Percentiles rank a stretch among this genome's conserved stretches.
Evolutionary conservation across 2,329 filamentous ascomycete genomes (phyloP).

Genomic region (Paraphaeosphaeria minitans): DNA sequence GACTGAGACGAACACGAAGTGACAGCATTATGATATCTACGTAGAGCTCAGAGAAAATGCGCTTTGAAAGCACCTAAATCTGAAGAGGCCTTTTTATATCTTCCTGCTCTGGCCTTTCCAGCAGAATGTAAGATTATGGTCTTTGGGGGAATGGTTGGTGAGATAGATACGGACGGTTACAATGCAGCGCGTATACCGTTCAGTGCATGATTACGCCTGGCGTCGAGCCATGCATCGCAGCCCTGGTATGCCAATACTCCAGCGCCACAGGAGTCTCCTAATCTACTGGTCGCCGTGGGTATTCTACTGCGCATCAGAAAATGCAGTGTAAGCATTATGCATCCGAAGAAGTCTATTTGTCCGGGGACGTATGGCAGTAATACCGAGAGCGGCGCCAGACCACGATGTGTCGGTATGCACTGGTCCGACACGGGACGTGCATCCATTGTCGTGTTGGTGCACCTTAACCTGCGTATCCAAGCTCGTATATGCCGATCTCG

Average conservation of each 20-base stretch:
- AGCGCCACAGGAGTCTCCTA: not conserved
- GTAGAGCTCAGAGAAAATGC: too few species aligned
- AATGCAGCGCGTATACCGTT: not conserved
- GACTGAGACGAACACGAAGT: not conserved
- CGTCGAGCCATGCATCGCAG: not conserved
- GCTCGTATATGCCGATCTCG: constrained; percentile 8
- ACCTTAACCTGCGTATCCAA: constrained; percentile 9
- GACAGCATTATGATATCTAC: constrained; percentile 13
- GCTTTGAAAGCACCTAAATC: too few species aligned
- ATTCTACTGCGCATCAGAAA: not conserved
- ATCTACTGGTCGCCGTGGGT: not conserved
- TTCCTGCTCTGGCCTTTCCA: not conserved
- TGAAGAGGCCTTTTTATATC: not conserved
- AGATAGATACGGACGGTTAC: not conserved
- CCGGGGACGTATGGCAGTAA: not conserved
- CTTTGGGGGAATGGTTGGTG: not conserved
- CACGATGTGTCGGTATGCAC: not conserved
- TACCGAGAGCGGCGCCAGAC: not conserved
- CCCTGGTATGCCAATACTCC: not conserved
- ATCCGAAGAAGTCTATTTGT: not conserved
- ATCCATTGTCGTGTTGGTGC: constrained; percentile 2
- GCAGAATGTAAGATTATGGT: not conserved
- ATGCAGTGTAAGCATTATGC: not conserved
- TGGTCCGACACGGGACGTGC: not conserved
- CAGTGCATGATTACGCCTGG: not conserved